phyloP scores from a whole-genome alignment of 306 rosid genomes.

The Styphnolobium japonicum region DNA sequence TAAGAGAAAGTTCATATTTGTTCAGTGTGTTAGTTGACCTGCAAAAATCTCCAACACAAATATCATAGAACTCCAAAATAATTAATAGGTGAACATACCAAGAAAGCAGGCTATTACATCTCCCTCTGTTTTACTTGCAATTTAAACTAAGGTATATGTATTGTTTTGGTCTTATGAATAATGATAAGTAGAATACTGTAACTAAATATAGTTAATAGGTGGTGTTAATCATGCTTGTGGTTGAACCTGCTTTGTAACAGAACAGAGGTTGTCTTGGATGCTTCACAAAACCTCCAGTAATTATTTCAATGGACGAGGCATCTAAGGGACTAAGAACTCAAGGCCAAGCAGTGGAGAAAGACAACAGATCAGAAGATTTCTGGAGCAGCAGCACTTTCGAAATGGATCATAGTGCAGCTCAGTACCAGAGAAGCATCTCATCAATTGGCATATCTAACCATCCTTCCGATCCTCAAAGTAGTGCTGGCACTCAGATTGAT shows the following conservation, averaged over 20 bases:
- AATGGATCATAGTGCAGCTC: slow-evolving; percentile 51
- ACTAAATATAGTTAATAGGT: slow-evolving; percentile 14
- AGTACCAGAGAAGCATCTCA: slow-evolving; percentile 54
- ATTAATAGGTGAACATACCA: background rate
- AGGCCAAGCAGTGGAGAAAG: slow-evolving; percentile 41
- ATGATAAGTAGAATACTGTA: background rate
- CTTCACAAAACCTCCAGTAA: slow-evolving; percentile 40
- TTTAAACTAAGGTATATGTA: background rate
- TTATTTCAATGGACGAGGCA: slow-evolving; percentile 40
- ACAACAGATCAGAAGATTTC: slow-evolving; percentile 57
- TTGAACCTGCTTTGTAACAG: slow-evolving; percentile 75
- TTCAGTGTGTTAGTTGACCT: background rate
- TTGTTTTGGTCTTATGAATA: background rate
- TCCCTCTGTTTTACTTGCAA: background rate
- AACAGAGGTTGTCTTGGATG: slow-evolving; percentile 89
- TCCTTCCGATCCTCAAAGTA: slow-evolving; percentile 42
- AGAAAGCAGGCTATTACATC: background rate
- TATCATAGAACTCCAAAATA: background rate
- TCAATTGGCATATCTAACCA: slow-evolving; percentile 39
- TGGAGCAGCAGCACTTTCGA: slow-evolving; percentile 73
- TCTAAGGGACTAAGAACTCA: slow-evolving; percentile 46
- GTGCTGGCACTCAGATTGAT: slow-evolving; percentile 45
- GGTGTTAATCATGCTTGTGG: slow-evolving; percentile 53
- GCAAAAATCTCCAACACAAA: slow-evolving; percentile 10
- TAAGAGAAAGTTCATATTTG: background rate